Base-by-base conservation (phyloP, 352 stramenopile genomes). In the Phytopythium boreale region DNA sequence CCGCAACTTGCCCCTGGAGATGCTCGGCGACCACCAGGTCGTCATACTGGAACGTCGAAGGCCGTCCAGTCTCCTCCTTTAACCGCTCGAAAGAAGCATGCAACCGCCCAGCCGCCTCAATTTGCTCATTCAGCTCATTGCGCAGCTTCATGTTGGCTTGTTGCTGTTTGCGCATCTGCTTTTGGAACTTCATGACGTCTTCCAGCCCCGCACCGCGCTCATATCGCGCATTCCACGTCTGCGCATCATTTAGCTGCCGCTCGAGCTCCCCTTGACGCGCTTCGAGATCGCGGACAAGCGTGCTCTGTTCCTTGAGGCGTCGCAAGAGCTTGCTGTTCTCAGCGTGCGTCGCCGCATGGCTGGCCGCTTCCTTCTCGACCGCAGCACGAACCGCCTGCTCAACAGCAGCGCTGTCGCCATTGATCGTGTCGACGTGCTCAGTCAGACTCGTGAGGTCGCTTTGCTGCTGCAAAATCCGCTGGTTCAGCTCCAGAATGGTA, bases 171-270 rank as follows among this genome's bases (percentile, higher is more conserved):
- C 82, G 79, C 4, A 94, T 68, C 49, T 89, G 85, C 68, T 89
- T 90, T 41, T 92, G 80, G 66, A 80, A 83, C 47, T 77, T 82
- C 49, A 91, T 70, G n/a, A 90, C 79, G 56, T 92, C 85, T 63
- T 91, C 82, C 22, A 94, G 55, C 0, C 85, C 85, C 36, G 81
- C 80, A 22, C 76, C 64, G 11, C 75, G 63, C 59, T 94, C 85
- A 39, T 94, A 94, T 34, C 82, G 82, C 4, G 69, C 73, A 59
- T 90, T 92, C 79, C 76, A 89, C 26, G 76, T 70, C 29, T 89
- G 71, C 0, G 82, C 77, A 17, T 91, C 80, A 19, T 69, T 63
- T 2, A 89, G 64, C 46, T 89, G 69, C 6, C 83, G 76, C 66
- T 94, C 83, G 22, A 93, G 43, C 34, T 85, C 72, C 8, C 72